These are phyloP conservation scores for Trametes cingulata DNA, from an alignment of 768 basidiomycete species.

Conservation along the genomic window DNA sequence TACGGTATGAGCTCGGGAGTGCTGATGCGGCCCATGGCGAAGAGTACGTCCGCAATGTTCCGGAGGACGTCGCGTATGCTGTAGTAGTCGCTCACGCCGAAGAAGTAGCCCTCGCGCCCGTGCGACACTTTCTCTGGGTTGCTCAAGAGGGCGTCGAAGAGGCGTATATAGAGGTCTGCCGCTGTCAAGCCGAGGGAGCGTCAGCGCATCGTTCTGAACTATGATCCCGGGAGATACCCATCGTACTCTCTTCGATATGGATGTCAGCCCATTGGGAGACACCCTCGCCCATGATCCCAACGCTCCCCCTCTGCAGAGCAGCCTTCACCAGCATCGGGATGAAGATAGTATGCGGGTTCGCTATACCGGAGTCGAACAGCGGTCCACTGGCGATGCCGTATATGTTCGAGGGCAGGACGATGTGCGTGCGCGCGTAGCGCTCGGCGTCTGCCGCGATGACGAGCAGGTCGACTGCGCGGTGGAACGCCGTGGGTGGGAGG, in stretches of 20 bases:
- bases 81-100: constrained; percentile 32
- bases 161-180: constrained; percentile 39
- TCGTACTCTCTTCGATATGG: constrained; percentile 43
- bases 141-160: constrained; percentile 40
- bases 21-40: constrained; percentile 26
- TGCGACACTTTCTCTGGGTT: constrained; percentile 24
- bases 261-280: constrained; percentile 59
- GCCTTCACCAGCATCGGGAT: constrained; percentile 48
- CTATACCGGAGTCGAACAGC: constrained; percentile 52
- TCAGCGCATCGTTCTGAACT: not conserved
- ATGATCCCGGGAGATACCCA: constrained; percentile 19
- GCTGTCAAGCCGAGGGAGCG: constrained; percentile 30
- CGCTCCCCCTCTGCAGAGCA: constrained; percentile 46
- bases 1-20: not conserved
- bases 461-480: constrained; percentile 50
- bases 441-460: constrained; percentile 46
- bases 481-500: constrained; percentile 46
- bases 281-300: constrained; percentile 55
- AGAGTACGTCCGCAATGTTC: constrained; percentile 35
- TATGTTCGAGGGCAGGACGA: constrained; percentile 54
- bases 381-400: constrained; percentile 60
- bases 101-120: constrained; percentile 37
- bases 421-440: constrained; percentile 50
- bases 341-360: constrained; percentile 50
- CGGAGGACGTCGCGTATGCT: constrained; percentile 32